A percentile compares a stretch with the other conserved stretches of the same genome.
Conservation (phyloP, 495 filamentous ascomycete genomes). For the Daldinia grandis region DNA sequence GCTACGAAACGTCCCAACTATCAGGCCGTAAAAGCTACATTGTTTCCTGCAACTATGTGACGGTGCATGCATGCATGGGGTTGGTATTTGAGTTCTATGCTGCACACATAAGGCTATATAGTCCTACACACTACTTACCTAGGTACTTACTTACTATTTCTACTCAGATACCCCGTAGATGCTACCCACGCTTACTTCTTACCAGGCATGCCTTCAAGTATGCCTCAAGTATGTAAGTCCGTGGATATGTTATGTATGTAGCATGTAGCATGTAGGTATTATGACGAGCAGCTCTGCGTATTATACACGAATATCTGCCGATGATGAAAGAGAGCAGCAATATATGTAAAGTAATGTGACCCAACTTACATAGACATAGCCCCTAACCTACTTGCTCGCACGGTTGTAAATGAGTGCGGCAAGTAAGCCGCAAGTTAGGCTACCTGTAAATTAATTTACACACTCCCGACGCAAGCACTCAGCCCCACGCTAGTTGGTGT, state of each 20-base stretch:
- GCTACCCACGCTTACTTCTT: neutral
- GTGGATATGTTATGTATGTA: too few relatives aligned
- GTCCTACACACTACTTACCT: too few relatives aligned
- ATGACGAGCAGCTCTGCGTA: neutral
- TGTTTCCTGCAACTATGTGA: neutral
- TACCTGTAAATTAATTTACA: neutral
- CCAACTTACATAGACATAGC: neutral
- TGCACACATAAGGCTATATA: neutral
- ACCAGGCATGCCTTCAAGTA: neutral
- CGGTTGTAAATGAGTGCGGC: neutral
- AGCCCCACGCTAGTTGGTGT: neutral
- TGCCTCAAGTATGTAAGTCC: neutral
- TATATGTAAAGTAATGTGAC: neutral
- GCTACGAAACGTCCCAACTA: neutral
- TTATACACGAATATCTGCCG: neutral
- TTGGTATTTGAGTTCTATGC: neutral
- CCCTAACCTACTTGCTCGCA: neutral
- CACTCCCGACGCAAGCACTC: neutral
- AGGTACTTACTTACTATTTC: neutral
- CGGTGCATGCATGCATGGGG: neutral
- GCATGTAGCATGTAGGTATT: neutral
- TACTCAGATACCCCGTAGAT: neutral
- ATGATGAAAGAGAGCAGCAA: neutral
- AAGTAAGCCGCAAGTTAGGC: neutral
- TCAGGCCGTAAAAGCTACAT: neutral